Conservation (phyloP, 73 alveolate species). For the Blepharisma stoltei region DNA sequence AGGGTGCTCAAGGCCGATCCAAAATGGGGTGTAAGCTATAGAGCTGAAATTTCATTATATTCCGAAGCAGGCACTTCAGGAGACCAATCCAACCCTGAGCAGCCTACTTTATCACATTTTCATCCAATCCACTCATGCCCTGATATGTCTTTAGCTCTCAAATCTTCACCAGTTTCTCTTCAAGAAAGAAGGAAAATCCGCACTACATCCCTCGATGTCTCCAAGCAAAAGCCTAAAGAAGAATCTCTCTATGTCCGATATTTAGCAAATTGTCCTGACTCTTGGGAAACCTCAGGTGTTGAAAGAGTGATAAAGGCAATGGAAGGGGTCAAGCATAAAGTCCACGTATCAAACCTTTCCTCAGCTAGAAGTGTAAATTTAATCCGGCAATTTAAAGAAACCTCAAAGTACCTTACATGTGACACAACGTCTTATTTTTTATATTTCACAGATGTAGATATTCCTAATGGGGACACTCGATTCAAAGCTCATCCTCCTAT, state of each 20-base stretch:
- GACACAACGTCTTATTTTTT: not conserved
- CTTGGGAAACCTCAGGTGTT: slow-evolving; percentile 18
- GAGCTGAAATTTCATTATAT: no score
- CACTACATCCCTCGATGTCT: no score
- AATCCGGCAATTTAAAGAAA: not conserved
- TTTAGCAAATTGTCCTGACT: slow-evolving; percentile 25
- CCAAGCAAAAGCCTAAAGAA: no score
- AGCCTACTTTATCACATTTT: no score
- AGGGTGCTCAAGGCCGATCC: no score
- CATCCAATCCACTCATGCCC: no score
- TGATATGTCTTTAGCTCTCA: no score
- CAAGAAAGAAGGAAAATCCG: no score
- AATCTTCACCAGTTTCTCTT: no score
- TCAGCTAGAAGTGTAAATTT: not conserved
- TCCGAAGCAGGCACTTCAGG: no score
- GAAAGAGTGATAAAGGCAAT: not conserved
- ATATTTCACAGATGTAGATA: not conserved
- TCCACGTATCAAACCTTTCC: slow-evolving; percentile 25
- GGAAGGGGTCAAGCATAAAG: not conserved
- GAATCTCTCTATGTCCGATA: not conserved
- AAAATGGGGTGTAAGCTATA: no score
- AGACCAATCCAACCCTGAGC: no score
- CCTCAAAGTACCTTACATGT: not conserved
- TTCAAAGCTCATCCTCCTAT: slow-evolving; percentile 24
- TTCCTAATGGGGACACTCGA: not conserved